Base-by-base conservation (phyloP, 2,329 filamentous ascomycete species). In the Paramyrothecium roridum region DNA sequence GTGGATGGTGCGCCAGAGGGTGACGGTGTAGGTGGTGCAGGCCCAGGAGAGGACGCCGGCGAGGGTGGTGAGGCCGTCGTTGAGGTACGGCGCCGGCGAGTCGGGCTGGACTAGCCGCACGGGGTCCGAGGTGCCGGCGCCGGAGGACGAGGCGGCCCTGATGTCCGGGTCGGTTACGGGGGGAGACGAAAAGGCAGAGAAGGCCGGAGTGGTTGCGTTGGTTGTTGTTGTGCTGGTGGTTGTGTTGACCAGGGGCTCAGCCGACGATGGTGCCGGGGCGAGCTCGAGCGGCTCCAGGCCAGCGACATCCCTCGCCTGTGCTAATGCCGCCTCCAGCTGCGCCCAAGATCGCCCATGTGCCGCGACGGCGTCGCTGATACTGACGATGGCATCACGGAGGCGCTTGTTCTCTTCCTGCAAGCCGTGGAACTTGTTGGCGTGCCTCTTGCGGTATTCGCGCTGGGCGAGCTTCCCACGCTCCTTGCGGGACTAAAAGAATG, bases 391-490 rank as follows among this genome's bases (percentile, higher is more conserved):
- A 43, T 65, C 55, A 33, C 56, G 59, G 23, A 66, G 43, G n/a
- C 56, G 57, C 47, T 57, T 57, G 1, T 66, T 66, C 26, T 66
- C 64, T 3, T 66, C 64, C 46, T 65, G 59, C n/a, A 66, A 59
- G 3, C 26, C 59, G 23, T 60, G 59, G 34, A 66, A 66, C 33
- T 54, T 63, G 23, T 61, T 63, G 4, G 58, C 62, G 51, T 66
- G 64, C 1, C 64, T 58, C 21, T 66, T 66, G 12, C 64, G 60
- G 52, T 66, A 66, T 22, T 66, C 61, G 19, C 64, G 60, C 52
- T 66, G 64, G 4, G 64, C 64, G 26, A 63, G 46, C 52, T 59
- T 63, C 43, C 64, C 64, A 43, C 64, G 60, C 52, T 66, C 64
- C 3, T 61, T 63, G 47, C 63, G 65, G 19, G 63, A 57, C 64